Base-by-base conservation (phyloP, 805 yeast genomes). In the Hanseniaspora mollemarum region DNA sequence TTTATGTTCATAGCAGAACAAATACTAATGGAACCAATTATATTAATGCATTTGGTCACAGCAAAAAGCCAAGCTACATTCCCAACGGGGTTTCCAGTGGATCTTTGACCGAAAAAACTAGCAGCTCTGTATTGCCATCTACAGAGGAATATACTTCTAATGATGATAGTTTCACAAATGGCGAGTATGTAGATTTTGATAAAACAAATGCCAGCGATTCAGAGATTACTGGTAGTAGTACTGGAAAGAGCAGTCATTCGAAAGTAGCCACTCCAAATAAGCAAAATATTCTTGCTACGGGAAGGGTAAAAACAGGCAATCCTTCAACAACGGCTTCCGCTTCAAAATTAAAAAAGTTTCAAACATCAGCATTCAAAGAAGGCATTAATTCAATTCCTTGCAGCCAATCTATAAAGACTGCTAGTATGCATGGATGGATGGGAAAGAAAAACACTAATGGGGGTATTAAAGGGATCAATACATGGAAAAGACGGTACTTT, bases 361-460 rank as follows among this genome's bases (percentile, higher is more conserved):
- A 78, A 52, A 83, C 94, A 0, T 77, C 85, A 0, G 92, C 92
- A 0, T 83, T 83, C 62, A 78, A 77, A 60, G 98, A 92, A 67
- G 98, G 98, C 6, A 83, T 92, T 39, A 73, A 87, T 57, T 71
- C 67, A 18, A 73, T 85, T 15, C 73, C 83, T 0, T 94, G 96
- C 0, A 78, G 76, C 54, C 83, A 85, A 41, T 82, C 97, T 0
- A 76, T 83, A 43, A 77, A 77, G 57, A 69, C 81, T 6, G 86
- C 96, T 0, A 83, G 74, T 50, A 78, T 72, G 58, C 79, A 86
- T 44, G 99, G 99, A 1, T 92, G 96, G 95, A 86, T 92, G 95
- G 78, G 87, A 49, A 92, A 92, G 65, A 80, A 84, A 56, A 48
- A 48, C 28, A 39, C 37, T 4, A 48, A 32, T 35, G 43, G 51